Evolutionary conservation across 1,284 basidiomycete species (phyloP).

Genomic region (Puccinia brachypodii): DNA sequence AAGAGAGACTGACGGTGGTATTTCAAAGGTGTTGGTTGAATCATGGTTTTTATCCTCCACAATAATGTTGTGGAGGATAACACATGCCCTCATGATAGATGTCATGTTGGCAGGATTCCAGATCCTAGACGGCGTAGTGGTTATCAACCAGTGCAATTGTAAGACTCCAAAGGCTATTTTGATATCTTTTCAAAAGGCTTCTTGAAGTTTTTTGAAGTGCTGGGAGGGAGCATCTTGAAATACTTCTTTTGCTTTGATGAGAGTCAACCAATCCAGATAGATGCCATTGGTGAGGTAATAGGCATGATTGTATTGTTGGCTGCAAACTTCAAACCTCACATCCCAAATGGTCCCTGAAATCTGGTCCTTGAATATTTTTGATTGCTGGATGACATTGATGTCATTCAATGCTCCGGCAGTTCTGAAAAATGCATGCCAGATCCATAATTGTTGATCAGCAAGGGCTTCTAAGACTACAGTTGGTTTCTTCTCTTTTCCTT

Average conservation of each 20-base stretch:
- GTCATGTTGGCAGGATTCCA: not conserved
- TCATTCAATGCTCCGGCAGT: constrained; percentile 19
- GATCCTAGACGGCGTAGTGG: not conserved
- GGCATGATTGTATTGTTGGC: not conserved
- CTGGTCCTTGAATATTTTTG: not conserved
- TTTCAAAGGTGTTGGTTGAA: not conserved
- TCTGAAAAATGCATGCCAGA: constrained; percentile 28
- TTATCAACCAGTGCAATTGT: not conserved
- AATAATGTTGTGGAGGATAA: constrained; percentile 26
- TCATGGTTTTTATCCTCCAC: not conserved
- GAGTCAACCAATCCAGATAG: not conserved
- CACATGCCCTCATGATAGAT: not conserved
- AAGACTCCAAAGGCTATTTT: constrained; percentile 16
- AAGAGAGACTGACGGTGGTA: not conserved
- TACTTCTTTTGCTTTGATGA: constrained; percentile 6
- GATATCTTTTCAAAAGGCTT: constrained; percentile 6
- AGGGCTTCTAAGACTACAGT: constrained; percentile 18
- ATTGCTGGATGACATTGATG: constrained; percentile 10
- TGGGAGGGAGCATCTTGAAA: not conserved
- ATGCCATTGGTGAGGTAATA: constrained; percentile 23
- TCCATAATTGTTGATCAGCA: not conserved
- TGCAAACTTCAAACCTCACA: not conserved
- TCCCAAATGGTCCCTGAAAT: not conserved
- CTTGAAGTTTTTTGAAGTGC: constrained; percentile 6
- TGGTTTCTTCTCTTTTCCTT: constrained; percentile 16